phyloP scores from a whole-genome alignment of 176 grass and related monocot genomes.

The Avena insularis region DNA sequence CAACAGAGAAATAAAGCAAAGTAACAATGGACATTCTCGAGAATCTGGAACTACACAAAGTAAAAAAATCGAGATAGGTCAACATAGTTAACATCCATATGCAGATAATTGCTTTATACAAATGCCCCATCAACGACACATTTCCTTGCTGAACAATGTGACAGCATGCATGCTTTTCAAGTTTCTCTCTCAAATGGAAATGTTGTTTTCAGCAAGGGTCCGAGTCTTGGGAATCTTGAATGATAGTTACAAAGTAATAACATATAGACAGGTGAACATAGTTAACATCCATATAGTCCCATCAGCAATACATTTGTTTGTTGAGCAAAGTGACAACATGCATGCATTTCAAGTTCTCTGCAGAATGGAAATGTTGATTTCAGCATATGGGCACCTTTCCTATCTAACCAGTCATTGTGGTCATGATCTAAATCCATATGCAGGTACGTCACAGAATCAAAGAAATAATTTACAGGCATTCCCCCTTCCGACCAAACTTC shows the following conservation, averaged over 20 bases:
- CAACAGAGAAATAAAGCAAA: constrained; percentile 8
- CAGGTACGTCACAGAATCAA: neutral
- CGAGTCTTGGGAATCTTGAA: neutral
- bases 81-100: neutral
- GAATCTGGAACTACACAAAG: neutral
- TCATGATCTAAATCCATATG: neutral
- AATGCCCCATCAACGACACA: too few relatives aligned
- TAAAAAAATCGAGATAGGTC: neutral
- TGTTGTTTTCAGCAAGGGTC: too few relatives aligned
- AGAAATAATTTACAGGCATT: neutral
- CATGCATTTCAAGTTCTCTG: too few relatives aligned
- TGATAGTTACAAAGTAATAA: neutral
- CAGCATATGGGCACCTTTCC: neutral
- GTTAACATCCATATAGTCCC: neutral
- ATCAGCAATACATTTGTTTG: neutral
- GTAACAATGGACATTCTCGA: neutral
- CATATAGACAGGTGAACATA: neutral
- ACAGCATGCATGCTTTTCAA: too few relatives aligned
- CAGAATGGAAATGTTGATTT: neutral
- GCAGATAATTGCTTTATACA: neutral
- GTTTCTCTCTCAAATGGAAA: too few relatives aligned
- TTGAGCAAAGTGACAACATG: neutral
- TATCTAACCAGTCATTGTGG: neutral
- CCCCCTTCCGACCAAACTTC: neutral
- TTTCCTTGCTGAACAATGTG: too few relatives aligned